Evolutionary conservation across 257 asterid genomes (phyloP).

Genomic region (Ilex aquifolium): DNA sequence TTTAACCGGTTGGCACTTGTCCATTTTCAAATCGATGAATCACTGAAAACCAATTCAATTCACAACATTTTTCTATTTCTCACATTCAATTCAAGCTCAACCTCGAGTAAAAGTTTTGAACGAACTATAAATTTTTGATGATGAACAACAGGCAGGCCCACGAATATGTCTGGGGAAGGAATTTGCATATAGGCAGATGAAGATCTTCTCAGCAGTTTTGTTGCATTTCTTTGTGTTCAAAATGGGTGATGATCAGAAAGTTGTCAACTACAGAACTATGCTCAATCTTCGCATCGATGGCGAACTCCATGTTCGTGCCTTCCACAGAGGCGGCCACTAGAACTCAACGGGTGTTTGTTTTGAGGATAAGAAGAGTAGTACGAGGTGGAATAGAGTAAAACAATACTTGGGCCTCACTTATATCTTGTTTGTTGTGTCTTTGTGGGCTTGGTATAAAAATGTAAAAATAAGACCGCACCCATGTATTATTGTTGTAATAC

Average conservation of each 20-base stretch:
- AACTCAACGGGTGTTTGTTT: neutral
- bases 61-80: neutral
- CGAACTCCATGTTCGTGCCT: conserved; percentile 40
- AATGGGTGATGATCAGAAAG: conserved; percentile 29
- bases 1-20: too few relatives aligned
- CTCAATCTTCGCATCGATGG: conserved; percentile 51
- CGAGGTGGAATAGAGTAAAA: too few relatives aligned
- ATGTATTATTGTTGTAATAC: too few relatives aligned
- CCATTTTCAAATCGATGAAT: neutral
- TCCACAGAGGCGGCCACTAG: conserved; percentile 15
- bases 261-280: conserved; percentile 46
- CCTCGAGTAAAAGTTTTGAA: too few relatives aligned
- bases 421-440: too few relatives aligned
- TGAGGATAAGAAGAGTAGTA: too few relatives aligned
- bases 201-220: conserved; percentile 44
- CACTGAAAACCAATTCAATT: too few relatives aligned
- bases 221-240: conserved; percentile 32
- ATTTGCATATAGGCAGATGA: conserved; percentile 57
- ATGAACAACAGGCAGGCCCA: conserved; percentile 43
- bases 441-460: too few relatives aligned
- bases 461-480: too few relatives aligned
- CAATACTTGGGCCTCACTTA: too few relatives aligned
- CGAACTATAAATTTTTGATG: neutral
- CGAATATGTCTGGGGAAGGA: conserved; percentile 54
- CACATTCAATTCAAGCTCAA: neutral